Evolutionary conservation across 352 stramenopile genomes (phyloP), one percentile per base, ranked within the genome.

Genomic region (Globisporangium alternatum): DNA sequence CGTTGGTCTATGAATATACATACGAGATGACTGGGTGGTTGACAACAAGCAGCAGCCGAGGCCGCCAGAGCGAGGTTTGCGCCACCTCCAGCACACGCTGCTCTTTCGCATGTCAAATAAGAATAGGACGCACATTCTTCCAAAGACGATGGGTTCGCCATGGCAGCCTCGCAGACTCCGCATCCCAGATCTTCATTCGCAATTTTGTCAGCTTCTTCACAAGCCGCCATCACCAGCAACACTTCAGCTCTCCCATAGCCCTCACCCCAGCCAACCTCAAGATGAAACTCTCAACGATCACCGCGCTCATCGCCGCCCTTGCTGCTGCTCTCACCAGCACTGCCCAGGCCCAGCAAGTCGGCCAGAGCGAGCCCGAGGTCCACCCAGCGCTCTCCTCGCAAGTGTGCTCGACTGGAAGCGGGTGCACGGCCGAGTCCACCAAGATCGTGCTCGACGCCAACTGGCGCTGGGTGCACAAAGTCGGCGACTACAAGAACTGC

Each of bases 391-490:
- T 89, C 19, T 22, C 68, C 1, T 80, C 78, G 13, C 67, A 83
- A 56, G 62, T 68, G 48, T 89, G 83, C 67, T 77, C 80, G 12
- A 70, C 69, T 39, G 25, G 60, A 0, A 66, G 59, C 9, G 79
- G 80, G 2, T 91, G 83, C 39, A 64, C 71, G 21, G 67, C 63
- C 2, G 73, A 83, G 37, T 30, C 65, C 5, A 90, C 76, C 22
- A 86, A 80, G 21, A 60, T 91, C 54, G 83, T 91, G 56, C 65
- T 91, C 30, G 83, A 91, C 68, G 75, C 80, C 56, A 90, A 90
- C 66, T 89, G 83, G 80, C 80, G 83, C 63, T 89, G 80, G 83
- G 62, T 88, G 39, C 81, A 89, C 60, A 75, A 88, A 64, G 72
- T 83, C 12, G 76, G 67, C 25, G 80, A 76, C 69, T 87, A 82